phyloP scores from a whole-genome alignment of 768 basidiomycete genomes.

The Pulveroboletus frians region DNA sequence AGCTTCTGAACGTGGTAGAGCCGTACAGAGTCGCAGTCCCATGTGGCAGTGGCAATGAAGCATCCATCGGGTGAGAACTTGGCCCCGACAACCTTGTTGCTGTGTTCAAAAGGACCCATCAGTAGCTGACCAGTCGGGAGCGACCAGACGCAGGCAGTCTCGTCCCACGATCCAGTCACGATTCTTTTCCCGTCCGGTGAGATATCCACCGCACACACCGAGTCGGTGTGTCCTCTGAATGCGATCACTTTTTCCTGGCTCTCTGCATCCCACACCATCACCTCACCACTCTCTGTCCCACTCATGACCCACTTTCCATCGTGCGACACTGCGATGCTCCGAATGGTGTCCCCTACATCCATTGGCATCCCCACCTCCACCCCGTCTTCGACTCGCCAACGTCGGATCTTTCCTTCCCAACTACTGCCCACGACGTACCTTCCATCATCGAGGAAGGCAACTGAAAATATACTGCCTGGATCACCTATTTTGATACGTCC shows the following conservation, averaged over 20 bases:
- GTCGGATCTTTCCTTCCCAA: not conserved
- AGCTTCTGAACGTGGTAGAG: not conserved
- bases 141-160: not conserved
- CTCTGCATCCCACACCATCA: conserved; percentile 1
- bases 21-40: not conserved
- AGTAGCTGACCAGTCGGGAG: not conserved
- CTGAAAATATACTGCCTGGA: not conserved
- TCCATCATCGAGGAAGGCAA: not conserved
- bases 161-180: not conserved
- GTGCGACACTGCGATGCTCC: not conserved
- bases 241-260: not conserved
- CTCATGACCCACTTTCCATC: not conserved
- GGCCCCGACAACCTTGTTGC: not conserved
- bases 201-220: not conserved
- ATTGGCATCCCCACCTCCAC: not conserved
- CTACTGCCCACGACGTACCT: not conserved
- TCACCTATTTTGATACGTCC: not conserved
- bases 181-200: not conserved
- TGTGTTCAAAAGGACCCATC: not conserved
- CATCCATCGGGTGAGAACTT: not conserved
- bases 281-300: not conserved
- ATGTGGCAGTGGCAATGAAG: not conserved
- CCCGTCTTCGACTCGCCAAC: not conserved
- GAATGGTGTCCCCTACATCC: not conserved
- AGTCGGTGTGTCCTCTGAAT: not conserved